Percentiles rank a stretch among this genome's conserved stretches.
Conservation (phyloP, 306 rosid species). For the Cajanus cajan region DNA sequence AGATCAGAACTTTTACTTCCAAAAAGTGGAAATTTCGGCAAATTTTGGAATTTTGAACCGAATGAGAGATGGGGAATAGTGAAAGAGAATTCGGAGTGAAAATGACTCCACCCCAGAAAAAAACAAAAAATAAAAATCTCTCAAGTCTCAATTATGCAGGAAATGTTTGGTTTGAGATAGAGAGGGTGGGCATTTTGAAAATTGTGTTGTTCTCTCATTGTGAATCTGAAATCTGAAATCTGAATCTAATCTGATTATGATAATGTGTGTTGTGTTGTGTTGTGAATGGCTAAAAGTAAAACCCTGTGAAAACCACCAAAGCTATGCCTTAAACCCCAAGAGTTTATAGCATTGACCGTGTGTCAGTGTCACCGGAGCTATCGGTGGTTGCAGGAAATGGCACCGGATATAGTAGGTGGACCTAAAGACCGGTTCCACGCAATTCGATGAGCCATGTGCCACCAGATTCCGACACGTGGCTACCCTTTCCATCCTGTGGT, state of each 20-base stretch:
- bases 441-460: slow-evolving; percentile 34
- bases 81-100: slow-evolving; percentile 32
- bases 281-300: slow-evolving; percentile 50
- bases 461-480: slow-evolving; percentile 56
- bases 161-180: slow-evolving; percentile 30
- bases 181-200: slow-evolving; percentile 36
- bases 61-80: slow-evolving; percentile 34
- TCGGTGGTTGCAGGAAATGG: slow-evolving; percentile 39
- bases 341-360: slow-evolving; percentile 70
- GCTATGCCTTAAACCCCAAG: slow-evolving; percentile 77
- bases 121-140: too few relatives aligned
- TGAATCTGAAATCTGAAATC: not conserved
- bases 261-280: not conserved
- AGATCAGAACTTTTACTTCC: slow-evolving; percentile 33
- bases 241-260: not conserved
- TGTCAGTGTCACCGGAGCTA: slow-evolving; percentile 46
- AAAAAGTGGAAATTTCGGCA: slow-evolving; percentile 38
- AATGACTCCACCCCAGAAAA: slow-evolving; percentile 17
- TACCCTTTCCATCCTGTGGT: slow-evolving; percentile 28
- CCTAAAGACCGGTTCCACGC: slow-evolving; percentile 76
- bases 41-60: slow-evolving; percentile 12
- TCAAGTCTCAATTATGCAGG: not conserved
- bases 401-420: slow-evolving; percentile 57
- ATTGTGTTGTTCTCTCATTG: not conserved
- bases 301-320: slow-evolving; percentile 77